phyloP scores from a whole-genome alignment of 192 early-diverging fungal genomes.

The Rhizophagus clarus region DNA sequence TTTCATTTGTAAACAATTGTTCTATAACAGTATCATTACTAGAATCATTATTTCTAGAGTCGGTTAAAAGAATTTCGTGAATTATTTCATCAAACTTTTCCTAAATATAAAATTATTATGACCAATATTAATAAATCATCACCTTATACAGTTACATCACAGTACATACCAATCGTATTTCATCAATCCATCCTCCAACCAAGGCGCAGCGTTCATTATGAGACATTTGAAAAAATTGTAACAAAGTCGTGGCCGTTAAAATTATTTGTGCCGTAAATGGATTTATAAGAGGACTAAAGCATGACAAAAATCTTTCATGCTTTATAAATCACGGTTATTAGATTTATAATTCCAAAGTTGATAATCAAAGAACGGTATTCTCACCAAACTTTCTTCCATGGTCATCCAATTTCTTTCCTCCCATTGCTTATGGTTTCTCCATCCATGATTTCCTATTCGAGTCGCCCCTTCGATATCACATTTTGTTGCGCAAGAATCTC shows the following conservation, averaged over 20 bases:
- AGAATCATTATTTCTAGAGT: background rate
- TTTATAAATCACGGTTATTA: background rate
- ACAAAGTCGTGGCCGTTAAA: slow-evolving; percentile 6
- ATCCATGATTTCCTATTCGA: background rate
- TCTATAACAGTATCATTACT: background rate
- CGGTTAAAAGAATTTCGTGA: background rate
- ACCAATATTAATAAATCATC: too few species aligned
- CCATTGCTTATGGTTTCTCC: slow-evolving; percentile 23
- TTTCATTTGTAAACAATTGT: too few species aligned
- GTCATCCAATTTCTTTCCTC: slow-evolving; percentile 23
- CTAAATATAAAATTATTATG: background rate
- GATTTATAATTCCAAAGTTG: background rate
- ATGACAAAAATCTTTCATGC: slow-evolving; percentile 31
- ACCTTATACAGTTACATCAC: background rate
- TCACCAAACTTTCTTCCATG: slow-evolving; percentile 26
- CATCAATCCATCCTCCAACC: slow-evolving; percentile 28
- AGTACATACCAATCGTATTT: slow-evolving; percentile 7
- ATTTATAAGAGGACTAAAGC: slow-evolving; percentile 26
- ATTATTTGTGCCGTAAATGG: slow-evolving; percentile 31
- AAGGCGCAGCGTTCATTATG: slow-evolving; percentile 3
- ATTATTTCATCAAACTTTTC: background rate
- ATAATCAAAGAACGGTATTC: background rate
- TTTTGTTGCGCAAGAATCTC: slow-evolving; percentile 12
- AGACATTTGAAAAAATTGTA: slow-evolving; percentile 22
- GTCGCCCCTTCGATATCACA: background rate